Base-by-base conservation (phyloP, 305 asterid species). In the Fraxinus angustifolia region DNA sequence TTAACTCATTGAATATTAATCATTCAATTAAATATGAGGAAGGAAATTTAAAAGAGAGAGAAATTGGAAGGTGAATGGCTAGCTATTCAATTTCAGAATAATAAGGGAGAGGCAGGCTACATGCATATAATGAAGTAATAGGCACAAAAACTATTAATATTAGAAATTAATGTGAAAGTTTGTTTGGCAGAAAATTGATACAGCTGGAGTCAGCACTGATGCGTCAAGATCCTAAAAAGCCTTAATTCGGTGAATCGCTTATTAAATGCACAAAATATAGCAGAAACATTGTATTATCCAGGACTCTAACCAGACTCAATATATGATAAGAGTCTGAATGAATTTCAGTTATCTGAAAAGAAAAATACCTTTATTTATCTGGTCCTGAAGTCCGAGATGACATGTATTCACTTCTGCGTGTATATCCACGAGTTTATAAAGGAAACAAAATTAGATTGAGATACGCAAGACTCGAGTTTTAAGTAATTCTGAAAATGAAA, bases 391-490 rank as follows among this genome's bases (percentile, higher is more conserved):
- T 82, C 93, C 95, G 11, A 80, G 88, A 88, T 90, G 94, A 84
- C 97, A 87, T 16, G 93, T 87, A 81, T 78, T 84, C 90, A 94
- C 98, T 94, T 92, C 94, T 89, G 92, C 83, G 87, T 45, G 84
- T 83, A 82, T 21, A 87, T 16, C 84, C 86, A 76, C 48, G 74
- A 83, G 79, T 83, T 80, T 56, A 80, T 38, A 81, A 75, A 77
- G 74, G 78, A 82, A 68, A 58, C 16, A 78, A 3, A 72, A 77
- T 82, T 67, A 84, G 75, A 80, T 75, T 17, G 73, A 17, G 78
- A 75, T 65, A 17, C 4, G 73, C 4, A 74, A 84, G 77, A 68
- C 62, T 56, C 72, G 36, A 83, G 78, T 77, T 26, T 42, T 23
- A 77, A 45, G 33, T 72, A 86, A 45, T 45, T 23, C 26, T 4